Base-by-base conservation (phyloP, 208 protist genomes). In the Leishmania mexicana region DNA sequence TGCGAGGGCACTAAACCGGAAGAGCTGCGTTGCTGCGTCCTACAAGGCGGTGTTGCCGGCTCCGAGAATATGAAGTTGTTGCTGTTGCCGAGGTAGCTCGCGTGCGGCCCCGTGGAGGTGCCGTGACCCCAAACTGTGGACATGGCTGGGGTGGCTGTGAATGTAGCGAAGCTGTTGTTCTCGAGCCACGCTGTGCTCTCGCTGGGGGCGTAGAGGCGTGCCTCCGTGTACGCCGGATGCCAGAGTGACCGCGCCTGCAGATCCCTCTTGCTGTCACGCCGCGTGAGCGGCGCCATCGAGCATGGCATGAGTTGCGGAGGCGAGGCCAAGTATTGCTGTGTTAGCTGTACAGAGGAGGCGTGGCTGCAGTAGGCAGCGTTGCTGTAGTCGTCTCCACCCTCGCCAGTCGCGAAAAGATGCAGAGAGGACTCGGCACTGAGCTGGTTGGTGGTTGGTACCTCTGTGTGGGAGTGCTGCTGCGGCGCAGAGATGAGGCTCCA, bases 151-250 rank as follows among this genome's bases (percentile, higher is more conserved):
- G 76, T 81, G 19, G 76, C 24, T 10, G 81, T 72, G n/a, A 67
- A 49, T 3, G 81, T 54, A 35, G 53, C 53, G 13, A 65, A 38
- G 13, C 68, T 38, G 38, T 51, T 81, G 71, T 81, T 60, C 60
- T 85, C 81, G 47, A 77, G 53, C 81, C 81, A 85, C 49, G 75
- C 70, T 24, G 76, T 85, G 60, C 54, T 85, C 71, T 78, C 81
- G 51, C 81, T 85, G 5, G 76, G 38, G 38, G 81, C 49, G 76
- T 81, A 81, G 76, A 70, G 76, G 71, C 72, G 76, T 31, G 81
- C 62, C 21, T 60, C 47, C 24, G 62, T 38, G 70, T 81, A 75
- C 15, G 45, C 57, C 76, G 51, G 78, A 38, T 47, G 75, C 1
- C 80, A 62, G 13, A 75, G 54, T 47, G 80, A 68, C 65, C 4